Evolutionary conservation across 1,284 basidiomycete genomes (phyloP), one percentile per base, ranked within the genome.

Genomic region (Schizophyllum commune): DNA sequence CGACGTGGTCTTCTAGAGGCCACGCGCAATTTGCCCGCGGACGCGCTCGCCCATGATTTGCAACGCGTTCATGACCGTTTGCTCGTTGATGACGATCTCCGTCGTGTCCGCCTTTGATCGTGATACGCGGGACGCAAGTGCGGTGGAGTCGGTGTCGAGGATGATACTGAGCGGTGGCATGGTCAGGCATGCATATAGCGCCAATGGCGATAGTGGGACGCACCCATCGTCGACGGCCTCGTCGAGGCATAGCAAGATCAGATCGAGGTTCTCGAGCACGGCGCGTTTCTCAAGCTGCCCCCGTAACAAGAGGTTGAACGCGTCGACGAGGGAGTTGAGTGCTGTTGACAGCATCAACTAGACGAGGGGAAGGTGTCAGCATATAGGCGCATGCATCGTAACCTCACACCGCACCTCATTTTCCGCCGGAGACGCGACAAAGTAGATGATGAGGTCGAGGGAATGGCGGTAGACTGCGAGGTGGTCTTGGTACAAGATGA

Each of bases 21-120:
- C 39, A 2, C 39, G 39, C 13, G 39, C 39, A 8, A 47, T 47
- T 8, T 47, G 39, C 17, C 39, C 39, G 39, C 39, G 53, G 4
- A 55, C 53, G 20, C 53, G 53, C 72, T 95, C 93, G 74, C 89
- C 91, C 68, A 97, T 86, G 1, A 91, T 94, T 73, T 94, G 91
- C 76, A 95, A 94, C 47, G 94, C 94, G 70, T 81, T 94, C 83
- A 96, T 82, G 64, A 97, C 81, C 4, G 94, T 96, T 77, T 98
- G 95, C 76, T 99, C 97, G 81, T 98, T 99, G 82, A 99, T 97
- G 65, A 97, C 92, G 66, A 99, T 97, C 70, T 98, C 96, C 52
- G 91, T 91, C 60, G 93, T 90, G 74, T 99, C 97, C 19, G 96
- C 89, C 68, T 88, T 88, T 57, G 97, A 93, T 66, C 96, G 80